A percentile compares a stretch with the other conserved stretches of the same genome.
phyloP scores from a whole-genome alignment of 148 eudicot genomes.

The Agrostemma githago region DNA sequence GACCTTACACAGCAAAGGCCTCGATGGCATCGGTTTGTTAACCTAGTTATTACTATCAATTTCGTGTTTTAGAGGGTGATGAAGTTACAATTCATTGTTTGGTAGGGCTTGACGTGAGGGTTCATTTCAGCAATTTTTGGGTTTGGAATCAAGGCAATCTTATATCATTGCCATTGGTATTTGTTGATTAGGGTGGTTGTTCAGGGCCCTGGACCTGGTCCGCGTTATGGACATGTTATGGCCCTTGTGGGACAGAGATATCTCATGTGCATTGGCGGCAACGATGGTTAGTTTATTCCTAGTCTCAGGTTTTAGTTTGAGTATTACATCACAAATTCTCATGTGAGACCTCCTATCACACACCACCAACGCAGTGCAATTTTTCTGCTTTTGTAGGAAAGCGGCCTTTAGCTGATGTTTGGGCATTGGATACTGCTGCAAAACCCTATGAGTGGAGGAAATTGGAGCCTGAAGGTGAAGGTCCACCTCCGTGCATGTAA shows the following conservation, averaged over 20 bases:
- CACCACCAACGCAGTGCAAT: neutral
- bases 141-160: constrained; percentile 5
- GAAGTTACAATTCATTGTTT: neutral
- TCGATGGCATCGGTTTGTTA: constrained; percentile 93
- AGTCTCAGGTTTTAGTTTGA: neutral
- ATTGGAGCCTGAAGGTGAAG: constrained; percentile 99
- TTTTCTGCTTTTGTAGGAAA: constrained; percentile 49
- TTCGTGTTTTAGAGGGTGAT: neutral
- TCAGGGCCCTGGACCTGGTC: constrained; percentile 99
- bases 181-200: constrained; percentile 77
- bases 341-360: too few relatives aligned
- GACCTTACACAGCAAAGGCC: constrained; percentile 95
- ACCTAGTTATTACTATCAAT: constrained; percentile 1
- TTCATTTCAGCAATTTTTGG: neutral
- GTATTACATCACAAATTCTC: neutral
- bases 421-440: constrained; percentile 99
- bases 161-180: constrained; percentile 18
- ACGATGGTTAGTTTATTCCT: constrained; percentile 63
- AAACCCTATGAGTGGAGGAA: constrained; percentile 99
- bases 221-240: constrained; percentile 99
- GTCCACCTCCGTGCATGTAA: constrained; percentile 99
- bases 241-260: constrained; percentile 99
- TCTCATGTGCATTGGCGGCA: constrained; percentile 99
- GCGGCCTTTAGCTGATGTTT: constrained; percentile 97
- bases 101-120: neutral